Evolutionary conservation across 192 early-diverging fungal species (phyloP), one percentile per base, ranked within the genome.

Genomic region (Gamsiella multidivaricata): DNA sequence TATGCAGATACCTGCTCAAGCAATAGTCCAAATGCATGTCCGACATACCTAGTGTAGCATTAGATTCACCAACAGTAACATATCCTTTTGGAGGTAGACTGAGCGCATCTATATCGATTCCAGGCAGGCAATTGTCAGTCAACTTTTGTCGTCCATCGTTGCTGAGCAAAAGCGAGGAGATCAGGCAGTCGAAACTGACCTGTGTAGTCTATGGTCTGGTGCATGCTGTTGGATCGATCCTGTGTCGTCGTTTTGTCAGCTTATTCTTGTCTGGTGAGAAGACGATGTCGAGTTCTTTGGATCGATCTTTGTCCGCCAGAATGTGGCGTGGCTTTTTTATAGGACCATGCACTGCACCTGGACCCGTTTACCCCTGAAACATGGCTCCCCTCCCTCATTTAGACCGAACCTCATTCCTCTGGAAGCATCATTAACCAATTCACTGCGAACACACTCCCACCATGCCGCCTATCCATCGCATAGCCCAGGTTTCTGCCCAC

Each of bases 11-110:
- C 25, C 10, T n/a, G 3, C 26, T 18, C 29, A n/a, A 2, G 22
- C 17, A n/a, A 20, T 18, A 29, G 15, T 3, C 36, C 5, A 14
- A 11, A 15, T 28, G 20, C 23, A 6, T 46, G 5, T 46, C n/a
- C 15, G 36, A 7, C 43, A 25, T 78, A 78, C 74, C 74, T 14
- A 78, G 45, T 3, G 58, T 29, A 7, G 59, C 56, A 32, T 69
- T 78, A 20, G 52, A 52, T 41, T 78, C 74, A 32, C 74, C 74
- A 45, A 78, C 50, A 41, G 74, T 78, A 54, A 69, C 41, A 43
- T 78, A 47, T 8, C 65, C 74, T 33, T 59, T 55, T 26, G 66
- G 66, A 7, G 74, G 74, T 8, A 69, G 32, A 9, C 15, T 52
- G 18, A 78, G 22, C 14, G 33, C 41, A 28, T 64, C 74, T 78